Evolutionary conservation across 2,329 filamentous ascomycete genomes (phyloP), one percentile per base, ranked within the genome.

Genomic region (Escovopsis sp.): DNA sequence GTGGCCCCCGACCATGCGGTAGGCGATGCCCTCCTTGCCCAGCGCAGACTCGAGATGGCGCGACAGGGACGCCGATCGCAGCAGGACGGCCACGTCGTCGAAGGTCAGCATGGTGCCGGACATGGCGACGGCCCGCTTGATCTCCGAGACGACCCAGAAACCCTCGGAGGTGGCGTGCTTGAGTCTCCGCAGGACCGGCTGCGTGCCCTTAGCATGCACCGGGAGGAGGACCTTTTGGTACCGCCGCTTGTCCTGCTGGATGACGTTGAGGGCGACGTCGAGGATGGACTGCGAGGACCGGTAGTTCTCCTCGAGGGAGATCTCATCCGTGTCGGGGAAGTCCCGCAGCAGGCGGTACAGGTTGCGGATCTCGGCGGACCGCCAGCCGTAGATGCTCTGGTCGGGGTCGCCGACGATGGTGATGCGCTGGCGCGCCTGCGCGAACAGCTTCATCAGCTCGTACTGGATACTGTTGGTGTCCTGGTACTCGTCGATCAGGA

Each of bases 321-420:
- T 77, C 45, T 91, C 82, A 4, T 86, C 73, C 0, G 87, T 91
- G 26, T 82, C 73, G 0, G 80, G 80, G 55, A 83, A 95, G 45
- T 85, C 79, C 36, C 68, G 67, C 41, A 86, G 74, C 68, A 98
- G 79, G 3, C 83, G 77, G 49, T 76, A 75, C 39, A 96, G 69
- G 53, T 96, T 98, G 57, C 82, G 82, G 51, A 89, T 85, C 59
- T 98, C 89, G 9, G 91, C 89, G 7, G 86, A 88, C 18, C 89
- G 80, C 70, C 93, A 98, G 18, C 89, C 85, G 58, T 96, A 98
- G 44, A 98, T 98, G 58, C 88, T 95, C 61, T 98, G 89, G 58
- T 98, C 91, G 0, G 91, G 89, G 57, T 98, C 89, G 32, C 89
- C 91, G 4, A 98, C 91, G 46, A 95, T 85, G 1, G 89, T 96